Evolutionary conservation across 805 yeast genomes (phyloP).

Genomic region (Candida corydali): DNA sequence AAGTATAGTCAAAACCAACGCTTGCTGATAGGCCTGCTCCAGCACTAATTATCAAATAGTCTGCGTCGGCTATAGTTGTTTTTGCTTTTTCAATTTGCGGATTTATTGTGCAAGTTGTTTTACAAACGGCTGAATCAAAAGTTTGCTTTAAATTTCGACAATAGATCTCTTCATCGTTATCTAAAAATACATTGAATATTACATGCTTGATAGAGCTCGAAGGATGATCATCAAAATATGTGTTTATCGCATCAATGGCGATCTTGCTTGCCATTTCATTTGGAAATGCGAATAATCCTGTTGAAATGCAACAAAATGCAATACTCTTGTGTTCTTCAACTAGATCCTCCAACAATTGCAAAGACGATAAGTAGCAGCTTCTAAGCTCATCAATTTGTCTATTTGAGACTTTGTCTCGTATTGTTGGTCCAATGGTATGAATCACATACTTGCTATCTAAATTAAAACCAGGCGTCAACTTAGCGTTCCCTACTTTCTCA

Average conservation of each 20-base stretch:
- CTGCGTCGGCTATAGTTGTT: background rate
- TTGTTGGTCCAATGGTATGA: constrained; percentile 7
- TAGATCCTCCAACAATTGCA: background rate
- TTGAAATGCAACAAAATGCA: constrained; percentile 6
- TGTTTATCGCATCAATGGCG: constrained; percentile 1
- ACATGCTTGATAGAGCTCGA: constrained; percentile 1
- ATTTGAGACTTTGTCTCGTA: background rate
- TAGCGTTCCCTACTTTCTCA: constrained; percentile 4
- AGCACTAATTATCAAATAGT: constrained; percentile 6
- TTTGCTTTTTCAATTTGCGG: constrained; percentile 1
- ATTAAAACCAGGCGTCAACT: constrained; percentile 4
- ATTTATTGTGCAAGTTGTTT: background rate
- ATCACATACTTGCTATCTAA: constrained; percentile 4
- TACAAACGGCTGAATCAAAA: background rate
- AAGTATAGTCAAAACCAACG: constrained; percentile 6
- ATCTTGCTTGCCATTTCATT: constrained; percentile 3
- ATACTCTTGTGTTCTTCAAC: constrained; percentile 4
- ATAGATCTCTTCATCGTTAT: constrained; percentile 2
- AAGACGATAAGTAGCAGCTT: constrained; percentile 4
- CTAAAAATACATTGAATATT: constrained; percentile 6
- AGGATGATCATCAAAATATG: background rate
- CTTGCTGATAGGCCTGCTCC: constrained; percentile 8
- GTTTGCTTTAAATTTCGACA: background rate
- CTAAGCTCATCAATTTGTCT: background rate
- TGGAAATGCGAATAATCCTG: constrained; percentile 6